Base-by-base conservation (phyloP, 2,329 filamentous ascomycete genomes). In the Beauveria varroae region DNA sequence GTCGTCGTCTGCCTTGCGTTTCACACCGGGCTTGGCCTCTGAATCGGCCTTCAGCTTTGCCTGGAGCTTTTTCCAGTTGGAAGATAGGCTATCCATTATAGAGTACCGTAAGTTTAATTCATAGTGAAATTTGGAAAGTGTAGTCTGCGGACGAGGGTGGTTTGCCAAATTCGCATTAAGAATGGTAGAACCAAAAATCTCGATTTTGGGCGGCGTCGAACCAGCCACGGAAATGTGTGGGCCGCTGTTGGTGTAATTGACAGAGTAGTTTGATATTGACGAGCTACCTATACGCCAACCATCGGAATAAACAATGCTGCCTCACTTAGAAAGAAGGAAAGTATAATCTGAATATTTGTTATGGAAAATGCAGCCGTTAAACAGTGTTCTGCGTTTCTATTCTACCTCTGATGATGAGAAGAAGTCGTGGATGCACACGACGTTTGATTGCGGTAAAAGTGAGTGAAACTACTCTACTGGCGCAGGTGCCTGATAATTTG, bases 61-160 rank as follows among this genome's bases (percentile, higher is more conserved):
- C 75, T 91, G 88, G 60, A 93, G 80, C 75, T 83, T 88, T 75
- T 91, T 91, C 89, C 89, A 93, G 71, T 93, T 93, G 59, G 83
- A 85, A 14, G 85, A 88, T 40, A 87, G 74, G 67, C 76, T 77
- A 43, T 73, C 72, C 74, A 76, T 76, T 54, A 40, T 68, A 43
- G n/a, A 40, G 30, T 28, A 16, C 6, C 18, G 16, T 3, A 5
- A 20, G 9, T 10, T 59, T 20, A 53, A 16, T 28, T 26, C 61
- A 60, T 57, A 20, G 10, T 18, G 22, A 12, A 47, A 30, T 20
- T 28, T 28, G 52, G 30, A 26, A 34, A 47, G 6, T 26, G 8
- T 28, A 34, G 24, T 37, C 22, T 12, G 59, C 40, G 50, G 41
- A 8, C 8, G 30, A 54, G 3, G 28, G 37, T 28, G 16, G 50